Evolutionary conservation across 179 eudicot species (phyloP), one percentile per base, ranked within the genome.

Genomic region (Nepenthes alata): DNA sequence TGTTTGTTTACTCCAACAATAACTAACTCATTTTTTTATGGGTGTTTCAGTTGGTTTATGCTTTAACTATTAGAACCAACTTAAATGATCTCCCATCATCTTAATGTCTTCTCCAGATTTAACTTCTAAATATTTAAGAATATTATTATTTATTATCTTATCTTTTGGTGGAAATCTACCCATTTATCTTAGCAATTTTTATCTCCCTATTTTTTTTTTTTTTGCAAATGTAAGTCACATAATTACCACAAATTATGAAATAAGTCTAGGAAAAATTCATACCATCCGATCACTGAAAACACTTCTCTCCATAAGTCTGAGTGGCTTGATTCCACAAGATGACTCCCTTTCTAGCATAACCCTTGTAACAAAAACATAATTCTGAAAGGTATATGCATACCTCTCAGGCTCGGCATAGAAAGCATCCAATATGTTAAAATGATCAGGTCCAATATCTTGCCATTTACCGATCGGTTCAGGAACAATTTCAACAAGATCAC

Each of bases 261-360:
- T 3, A 11, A 11, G 53, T 13, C 11, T 11, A 9, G 39, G 4
- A 35, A 55, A 55, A 0, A 16, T 10, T 45, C 81, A 67, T 78
- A 91, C 98, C 98, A 91, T 91, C 61, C 98, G 81, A 56, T 91
- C 98, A 70, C 91, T 91, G 79, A 91, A 91, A 61, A 91, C 91
- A 71, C 98, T 91, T 73, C 98, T 89, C 70, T 91, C 98, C 96
- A 91, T 91, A 61, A 91, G 79, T 64, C 98, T 86, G 66, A 91
- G 89, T 60, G 98, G 98, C 79, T 81, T 88, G 35, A 83, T 72
- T 67, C 98, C 98, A 64, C 67, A 76, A 36, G 91, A 84, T 49
- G 98, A 86, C 71, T 89, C 98, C 68, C 81, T 81, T 74, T 89
- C 98, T 77, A 89, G 98, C 98, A 91, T 91, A 58, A 91, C 82